Conservation (phyloP, 257 asterid genomes). For the Solanum megistacrolobum region DNA sequence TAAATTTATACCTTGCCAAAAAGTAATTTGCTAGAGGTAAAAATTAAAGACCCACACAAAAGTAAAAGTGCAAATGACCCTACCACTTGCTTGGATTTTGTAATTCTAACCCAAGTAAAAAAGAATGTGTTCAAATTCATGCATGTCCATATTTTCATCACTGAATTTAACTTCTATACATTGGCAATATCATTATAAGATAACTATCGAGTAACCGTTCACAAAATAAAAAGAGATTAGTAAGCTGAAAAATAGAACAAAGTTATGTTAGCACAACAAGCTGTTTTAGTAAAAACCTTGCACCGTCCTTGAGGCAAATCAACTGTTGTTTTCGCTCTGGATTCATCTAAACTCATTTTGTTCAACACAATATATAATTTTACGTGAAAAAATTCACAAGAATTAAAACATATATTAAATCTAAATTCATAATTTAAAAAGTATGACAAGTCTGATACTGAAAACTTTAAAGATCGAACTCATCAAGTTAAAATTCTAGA, state of each 20-base stretch:
- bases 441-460: not conserved
- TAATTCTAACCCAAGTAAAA: not conserved
- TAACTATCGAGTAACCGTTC: not conserved
- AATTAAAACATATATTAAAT: not conserved
- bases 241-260: not conserved
- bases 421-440: not conserved
- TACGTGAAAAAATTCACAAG: not conserved
- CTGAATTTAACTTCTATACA: not conserved
- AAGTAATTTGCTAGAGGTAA: not conserved
- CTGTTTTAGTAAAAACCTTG: not conserved
- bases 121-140: not conserved
- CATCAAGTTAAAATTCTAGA: not conserved
- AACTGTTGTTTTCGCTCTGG: not conserved
- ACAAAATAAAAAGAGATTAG: not conserved
- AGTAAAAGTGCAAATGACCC: not conserved
- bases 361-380: not conserved
- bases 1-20: not conserved
- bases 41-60: not conserved
- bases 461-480: not conserved
- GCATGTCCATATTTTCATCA: constrained; percentile 10
- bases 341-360: not conserved
- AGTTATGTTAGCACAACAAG: too few species aligned
- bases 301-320: not conserved
- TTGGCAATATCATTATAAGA: not conserved
- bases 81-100: not conserved